These are phyloP conservation scores for Trichoderma arundinaceum DNA, from an alignment of 2,329 filamentous ascomycete species.

Conservation along the genomic window DNA sequence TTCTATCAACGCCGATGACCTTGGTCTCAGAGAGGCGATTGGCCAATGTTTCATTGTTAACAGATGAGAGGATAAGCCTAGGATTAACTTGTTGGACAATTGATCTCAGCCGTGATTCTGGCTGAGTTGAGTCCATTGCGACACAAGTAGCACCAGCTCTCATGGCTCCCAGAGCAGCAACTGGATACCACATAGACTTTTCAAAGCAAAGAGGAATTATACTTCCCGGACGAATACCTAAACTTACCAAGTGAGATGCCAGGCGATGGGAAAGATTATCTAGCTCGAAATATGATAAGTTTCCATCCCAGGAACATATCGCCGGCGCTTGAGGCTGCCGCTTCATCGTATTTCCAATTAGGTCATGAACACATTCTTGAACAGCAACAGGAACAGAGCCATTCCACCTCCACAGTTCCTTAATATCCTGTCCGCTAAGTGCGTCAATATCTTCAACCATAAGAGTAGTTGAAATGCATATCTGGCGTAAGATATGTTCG, in stretches of 20 bases:
- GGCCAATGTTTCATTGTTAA: slow-evolving; percentile 26
- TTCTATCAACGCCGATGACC: not conserved
- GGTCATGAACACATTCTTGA: slow-evolving; percentile 35
- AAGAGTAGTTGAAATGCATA: slow-evolving; percentile 16
- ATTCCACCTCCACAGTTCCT: slow-evolving; percentile 36
- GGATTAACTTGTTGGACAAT: slow-evolving; percentile 35
- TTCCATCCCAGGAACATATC: slow-evolving; percentile 41
- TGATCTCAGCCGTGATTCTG: slow-evolving; percentile 32
- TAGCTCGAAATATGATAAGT: slow-evolving; percentile 49
- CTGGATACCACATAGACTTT: slow-evolving; percentile 38
- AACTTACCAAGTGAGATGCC: slow-evolving; percentile 29
- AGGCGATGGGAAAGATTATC: slow-evolving; percentile 32
- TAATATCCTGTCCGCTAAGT: slow-evolving; percentile 33
- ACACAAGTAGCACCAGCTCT: slow-evolving; percentile 39
- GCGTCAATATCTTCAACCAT: slow-evolving; percentile 29
- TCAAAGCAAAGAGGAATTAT: slow-evolving; percentile 38
- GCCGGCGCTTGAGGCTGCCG: slow-evolving; percentile 34
- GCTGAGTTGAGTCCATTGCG: slow-evolving; percentile 39
- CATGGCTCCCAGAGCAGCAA: slow-evolving; percentile 37
- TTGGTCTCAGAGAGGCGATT: slow-evolving; percentile 17
- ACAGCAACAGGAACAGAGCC: slow-evolving; percentile 30
- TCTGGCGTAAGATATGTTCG: slow-evolving; percentile 30
- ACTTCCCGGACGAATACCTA: slow-evolving; percentile 39
- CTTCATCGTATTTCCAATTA: slow-evolving; percentile 30
- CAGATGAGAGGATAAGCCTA: slow-evolving; percentile 35